Conservation (phyloP, 148 eudicot genomes). For the Chenopodium suecicum region DNA sequence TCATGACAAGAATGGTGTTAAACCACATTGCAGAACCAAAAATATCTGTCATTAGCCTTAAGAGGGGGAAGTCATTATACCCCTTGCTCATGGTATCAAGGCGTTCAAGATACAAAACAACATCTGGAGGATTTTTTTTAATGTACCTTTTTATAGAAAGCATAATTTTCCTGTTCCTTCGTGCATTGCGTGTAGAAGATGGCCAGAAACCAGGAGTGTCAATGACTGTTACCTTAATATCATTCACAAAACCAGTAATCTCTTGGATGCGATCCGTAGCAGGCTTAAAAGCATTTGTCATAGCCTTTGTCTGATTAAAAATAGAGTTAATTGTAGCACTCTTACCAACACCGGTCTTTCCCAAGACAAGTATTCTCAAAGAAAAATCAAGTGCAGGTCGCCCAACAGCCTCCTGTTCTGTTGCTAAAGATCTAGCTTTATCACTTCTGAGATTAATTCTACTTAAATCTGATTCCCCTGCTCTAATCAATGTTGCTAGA, state of each 20-base stretch:
- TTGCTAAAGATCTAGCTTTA: constrained; percentile 62
- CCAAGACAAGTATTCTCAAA: constrained; percentile 66
- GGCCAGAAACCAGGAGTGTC: constrained; percentile 97
- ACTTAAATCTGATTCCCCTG: constrained; percentile 78
- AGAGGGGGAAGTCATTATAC: constrained; percentile 67
- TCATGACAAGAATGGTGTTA: constrained; percentile 86
- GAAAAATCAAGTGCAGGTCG: constrained; percentile 64
- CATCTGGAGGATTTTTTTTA: constrained; percentile 74
- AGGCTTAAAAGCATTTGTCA: constrained; percentile 79
- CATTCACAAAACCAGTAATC: constrained; percentile 66
- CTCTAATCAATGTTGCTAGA: constrained; percentile 76
- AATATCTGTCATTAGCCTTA: constrained; percentile 79
- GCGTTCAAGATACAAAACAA: constrained; percentile 84
- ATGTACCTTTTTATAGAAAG: constrained; percentile 59
- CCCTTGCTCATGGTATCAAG: constrained; percentile 67
- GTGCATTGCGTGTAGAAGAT: constrained; percentile 41
- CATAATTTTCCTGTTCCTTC: constrained; percentile 74
- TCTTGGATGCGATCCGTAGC: constrained; percentile 72
- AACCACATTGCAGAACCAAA: constrained; percentile 93
- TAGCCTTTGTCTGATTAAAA: constrained; percentile 60
- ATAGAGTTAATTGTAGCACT: constrained; percentile 97
- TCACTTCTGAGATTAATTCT: constrained; percentile 65
- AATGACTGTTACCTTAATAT: constrained; percentile 66
- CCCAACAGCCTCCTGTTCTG: constrained; percentile 62
- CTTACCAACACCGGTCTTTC: constrained; percentile 94